Percentiles rank a stretch among this genome's conserved stretches.
Conservation (phyloP, 2,329 filamentous ascomycete genomes). For the Apiospora aurea region DNA sequence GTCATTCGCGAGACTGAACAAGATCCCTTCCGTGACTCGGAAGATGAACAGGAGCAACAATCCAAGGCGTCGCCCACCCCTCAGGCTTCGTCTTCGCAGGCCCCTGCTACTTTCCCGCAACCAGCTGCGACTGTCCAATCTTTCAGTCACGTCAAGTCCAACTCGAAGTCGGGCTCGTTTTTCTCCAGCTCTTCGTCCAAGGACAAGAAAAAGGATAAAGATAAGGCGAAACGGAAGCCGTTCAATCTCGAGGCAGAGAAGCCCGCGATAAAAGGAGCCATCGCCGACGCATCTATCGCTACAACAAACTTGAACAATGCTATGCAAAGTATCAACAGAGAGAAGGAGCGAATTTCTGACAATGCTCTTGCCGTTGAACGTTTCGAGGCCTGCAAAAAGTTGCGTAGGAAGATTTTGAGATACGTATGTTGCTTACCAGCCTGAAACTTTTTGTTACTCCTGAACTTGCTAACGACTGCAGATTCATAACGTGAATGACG, state of each 20-base stretch:
- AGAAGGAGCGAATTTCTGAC: conserved; percentile 85
- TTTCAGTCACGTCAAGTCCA: conserved; percentile 46
- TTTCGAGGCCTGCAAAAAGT: conserved; percentile 86
- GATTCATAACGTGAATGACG: conserved; percentile 90
- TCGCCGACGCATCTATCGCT: conserved; percentile 87
- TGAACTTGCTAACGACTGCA: conserved; percentile 42
- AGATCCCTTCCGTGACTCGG: conserved; percentile 72
- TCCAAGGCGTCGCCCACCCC: conserved; percentile 41
- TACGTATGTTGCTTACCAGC: conserved; percentile 62
- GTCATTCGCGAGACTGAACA: conserved; percentile 81
- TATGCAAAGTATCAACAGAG: conserved; percentile 89
- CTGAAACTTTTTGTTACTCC: not conserved
- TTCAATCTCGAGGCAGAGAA: conserved; percentile 92
- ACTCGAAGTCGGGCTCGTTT: conserved; percentile 46
- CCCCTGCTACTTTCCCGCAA: conserved; percentile 38
- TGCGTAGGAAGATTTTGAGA: conserved; percentile 83
- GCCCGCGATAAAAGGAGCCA: conserved; percentile 83
- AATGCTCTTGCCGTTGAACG: conserved; percentile 76
- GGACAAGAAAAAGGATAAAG: conserved; percentile 57
- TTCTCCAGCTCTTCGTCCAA: conserved; percentile 56
- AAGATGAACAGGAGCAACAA: conserved; percentile 59
- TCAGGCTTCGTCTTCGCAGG: conserved; percentile 41
- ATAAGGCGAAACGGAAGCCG: conserved; percentile 65
- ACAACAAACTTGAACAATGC: conserved; percentile 91
- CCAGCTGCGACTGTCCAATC: conserved; percentile 45